Conservation (phyloP, 148 eudicot genomes). For the Tetragonia tetragonoides region DNA sequence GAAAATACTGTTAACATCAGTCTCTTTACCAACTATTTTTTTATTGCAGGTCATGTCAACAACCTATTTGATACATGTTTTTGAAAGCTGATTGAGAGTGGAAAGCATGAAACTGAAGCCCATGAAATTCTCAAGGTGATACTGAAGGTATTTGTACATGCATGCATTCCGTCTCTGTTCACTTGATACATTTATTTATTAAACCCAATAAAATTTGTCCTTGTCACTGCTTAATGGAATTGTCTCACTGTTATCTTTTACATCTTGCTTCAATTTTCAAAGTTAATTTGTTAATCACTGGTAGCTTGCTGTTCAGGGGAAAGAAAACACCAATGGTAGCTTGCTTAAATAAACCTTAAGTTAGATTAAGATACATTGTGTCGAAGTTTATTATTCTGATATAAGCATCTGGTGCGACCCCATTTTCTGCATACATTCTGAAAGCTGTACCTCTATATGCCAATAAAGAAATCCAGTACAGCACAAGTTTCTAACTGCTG, state of each 20-base stretch:
- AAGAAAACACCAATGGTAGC: background rate
- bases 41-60: conserved; percentile 57
- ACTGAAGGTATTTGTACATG: conserved; percentile 8
- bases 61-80: conserved; percentile 71
- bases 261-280: background rate
- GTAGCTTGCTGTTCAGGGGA: background rate
- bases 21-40: background rate
- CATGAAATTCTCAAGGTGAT: conserved; percentile 56
- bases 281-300: background rate
- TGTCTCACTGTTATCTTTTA: too few species aligned
- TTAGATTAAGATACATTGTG: background rate
- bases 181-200: too few species aligned
- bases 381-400: background rate
- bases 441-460: too few species aligned
- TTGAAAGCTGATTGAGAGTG: conserved; percentile 63
- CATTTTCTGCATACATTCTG: background rate
- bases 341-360: background rate
- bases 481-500: background rate
- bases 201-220: too few species aligned
- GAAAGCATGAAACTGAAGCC: conserved; percentile 63
- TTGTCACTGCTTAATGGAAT: too few species aligned
- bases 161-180: background rate
- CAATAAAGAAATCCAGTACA: background rate
- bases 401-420: background rate
- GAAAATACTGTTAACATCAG: background rate